Percentiles rank a stretch among this genome's conserved stretches.
Evolutionary conservation across 805 yeast genomes (phyloP).

Genomic region (Candida adriatica): DNA sequence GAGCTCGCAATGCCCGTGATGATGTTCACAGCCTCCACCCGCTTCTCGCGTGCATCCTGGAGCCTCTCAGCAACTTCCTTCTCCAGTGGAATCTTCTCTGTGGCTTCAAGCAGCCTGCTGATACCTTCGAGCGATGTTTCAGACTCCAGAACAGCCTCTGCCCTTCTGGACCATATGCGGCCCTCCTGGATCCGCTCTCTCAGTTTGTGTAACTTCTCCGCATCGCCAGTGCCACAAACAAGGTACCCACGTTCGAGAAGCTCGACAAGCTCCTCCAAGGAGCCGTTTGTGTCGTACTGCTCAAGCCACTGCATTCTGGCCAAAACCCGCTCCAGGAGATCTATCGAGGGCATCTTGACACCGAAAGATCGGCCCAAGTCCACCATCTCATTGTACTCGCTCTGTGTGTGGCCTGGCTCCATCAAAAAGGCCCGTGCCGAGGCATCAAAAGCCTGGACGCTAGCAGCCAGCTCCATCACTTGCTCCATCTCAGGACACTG

Average conservation of each 20-base stretch:
- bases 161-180: slow-evolving; percentile 9
- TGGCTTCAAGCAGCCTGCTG: slow-evolving; percentile 1
- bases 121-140: slow-evolving; percentile 6
- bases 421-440: slow-evolving; percentile 36
- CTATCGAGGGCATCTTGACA: slow-evolving; percentile 42
- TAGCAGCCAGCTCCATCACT: slow-evolving; percentile 43
- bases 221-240: slow-evolving; percentile 21
- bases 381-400: slow-evolving; percentile 47
- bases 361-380: slow-evolving; percentile 57
- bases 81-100: slow-evolving; percentile 5
- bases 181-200: slow-evolving; percentile 12
- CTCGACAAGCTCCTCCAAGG: slow-evolving; percentile 1
- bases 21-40: slow-evolving; percentile 8
- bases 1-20: slow-evolving; percentile 6
- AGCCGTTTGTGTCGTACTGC: slow-evolving; percentile 10
- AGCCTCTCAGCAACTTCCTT: slow-evolving; percentile 6
- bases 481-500: slow-evolving; percentile 54
- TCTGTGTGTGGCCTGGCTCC: slow-evolving; percentile 25
- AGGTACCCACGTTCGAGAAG: slow-evolving; percentile 22
- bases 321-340: slow-evolving; percentile 32
- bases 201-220: slow-evolving; percentile 8
- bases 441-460: slow-evolving; percentile 44
- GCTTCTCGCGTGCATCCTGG: slow-evolving; percentile 14
- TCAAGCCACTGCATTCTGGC: slow-evolving; percentile 35
- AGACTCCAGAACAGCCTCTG: slow-evolving; percentile 4